Conservation (phyloP, 164 flowering plant genomes). For the Vitis amurensis region DNA sequence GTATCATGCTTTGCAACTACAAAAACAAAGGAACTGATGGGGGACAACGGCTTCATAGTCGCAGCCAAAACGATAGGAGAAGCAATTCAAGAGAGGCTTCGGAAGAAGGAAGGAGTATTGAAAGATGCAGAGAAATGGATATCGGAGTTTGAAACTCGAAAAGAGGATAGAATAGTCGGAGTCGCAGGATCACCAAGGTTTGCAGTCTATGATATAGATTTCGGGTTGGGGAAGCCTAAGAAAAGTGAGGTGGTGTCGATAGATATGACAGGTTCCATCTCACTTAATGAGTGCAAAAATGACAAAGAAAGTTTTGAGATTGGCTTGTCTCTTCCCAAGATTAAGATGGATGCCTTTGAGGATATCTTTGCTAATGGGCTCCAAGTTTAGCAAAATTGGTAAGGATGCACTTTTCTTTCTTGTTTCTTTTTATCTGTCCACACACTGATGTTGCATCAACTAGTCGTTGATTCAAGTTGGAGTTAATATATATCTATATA, state of each 20-base stretch:
- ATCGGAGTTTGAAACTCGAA: neutral
- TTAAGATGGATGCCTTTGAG: slow-evolving; percentile 32
- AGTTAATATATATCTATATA: too few species aligned
- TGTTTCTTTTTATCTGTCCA: too few species aligned
- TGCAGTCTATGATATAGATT: slow-evolving; percentile 46
- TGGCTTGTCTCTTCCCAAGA: slow-evolving; percentile 26
- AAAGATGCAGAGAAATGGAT: slow-evolving; percentile 25
- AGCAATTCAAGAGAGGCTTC: slow-evolving; percentile 14
- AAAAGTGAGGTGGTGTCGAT: slow-evolving; percentile 42
- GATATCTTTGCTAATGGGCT: slow-evolving; percentile 13
- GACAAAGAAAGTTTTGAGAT: slow-evolving; percentile 49
- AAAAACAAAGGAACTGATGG: slow-evolving; percentile 13
- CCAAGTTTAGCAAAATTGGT: too few species aligned
- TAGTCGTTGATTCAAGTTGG: too few species aligned
- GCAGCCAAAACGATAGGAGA: slow-evolving; percentile 30
- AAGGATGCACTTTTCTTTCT: too few species aligned
- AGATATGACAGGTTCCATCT: slow-evolving; percentile 31
- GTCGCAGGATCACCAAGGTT: slow-evolving; percentile 53
- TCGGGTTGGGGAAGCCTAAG: slow-evolving; percentile 62
- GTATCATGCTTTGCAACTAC: neutral
- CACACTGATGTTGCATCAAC: too few species aligned
- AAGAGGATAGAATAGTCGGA: neutral
- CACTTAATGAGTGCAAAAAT: slow-evolving; percentile 39
- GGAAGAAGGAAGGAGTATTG: slow-evolving; percentile 14
- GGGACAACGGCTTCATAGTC: slow-evolving; percentile 26